Base-by-base conservation (phyloP, 2,329 filamentous ascomycete genomes). In the Monosporascus sp. region DNA sequence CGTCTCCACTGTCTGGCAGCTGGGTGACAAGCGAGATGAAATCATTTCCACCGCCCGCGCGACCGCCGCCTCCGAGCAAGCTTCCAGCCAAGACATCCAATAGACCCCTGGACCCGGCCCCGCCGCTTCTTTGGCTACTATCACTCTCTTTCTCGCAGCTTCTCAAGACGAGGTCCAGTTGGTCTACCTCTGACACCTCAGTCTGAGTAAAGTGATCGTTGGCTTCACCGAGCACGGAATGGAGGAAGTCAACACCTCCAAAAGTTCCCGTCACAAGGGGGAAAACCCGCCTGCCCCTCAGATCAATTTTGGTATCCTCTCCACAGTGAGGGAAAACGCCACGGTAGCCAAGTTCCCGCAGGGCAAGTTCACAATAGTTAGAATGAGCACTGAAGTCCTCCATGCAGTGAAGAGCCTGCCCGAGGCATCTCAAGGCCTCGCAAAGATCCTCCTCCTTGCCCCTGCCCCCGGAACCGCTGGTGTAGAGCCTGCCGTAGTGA, bases 171-270 rank as follows among this genome's bases (percentile, higher is more conserved):
- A 86, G 72, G 60, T 94, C 87, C 63, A 93, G 84, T 68, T 93
- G 87, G 53, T 91, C 88, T 37, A 94, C 84, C 67, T 93, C 89
- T 17, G 88, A 90, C 67, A 94, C 85, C 67, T 93, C 89, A 17
- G 88, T 90, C 67, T 94, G 89, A 2, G 89, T 89, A 65, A 94
- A 90, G 66, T 92, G 88, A 65, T 94, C 89, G 11, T 83, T 89
- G 35, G 89, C 89, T 68, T 93, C 89, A 53, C 87, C 81, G 48
- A 84, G 72, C 31, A 90, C 88, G 1, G 88, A 91, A 68, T 94
- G 89, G 60, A 93, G 74, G 67, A 94, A 94, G 68, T 93, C 89
- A 3, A 93, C 89, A 59, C 84, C 89, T 41, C 89, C 89, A 70
- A 94, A 94, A 0, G 80, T 83, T 11, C 84, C 83, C 1, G 89